Conservation (phyloP, 352 stramenopile species). For the Pythium inflatum region DNA sequence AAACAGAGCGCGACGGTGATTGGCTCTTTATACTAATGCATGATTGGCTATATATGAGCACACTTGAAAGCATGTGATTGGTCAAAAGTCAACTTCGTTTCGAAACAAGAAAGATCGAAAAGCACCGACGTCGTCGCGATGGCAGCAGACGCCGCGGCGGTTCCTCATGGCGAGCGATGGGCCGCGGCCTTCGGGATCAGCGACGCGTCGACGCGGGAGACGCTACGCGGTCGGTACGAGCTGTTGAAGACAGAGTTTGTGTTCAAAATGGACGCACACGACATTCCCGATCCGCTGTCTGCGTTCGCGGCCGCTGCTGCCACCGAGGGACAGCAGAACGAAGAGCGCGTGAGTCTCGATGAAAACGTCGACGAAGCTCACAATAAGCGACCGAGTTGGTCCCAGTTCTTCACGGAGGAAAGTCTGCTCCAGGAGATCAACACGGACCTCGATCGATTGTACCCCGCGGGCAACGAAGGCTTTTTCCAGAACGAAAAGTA, state of each 20-base stretch:
- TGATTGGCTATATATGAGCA: conserved; percentile 7
- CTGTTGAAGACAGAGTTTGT: conserved; percentile 63
- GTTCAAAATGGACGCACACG: conserved; percentile 63
- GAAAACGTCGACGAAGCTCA: conserved; percentile 11
- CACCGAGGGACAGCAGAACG: not conserved
- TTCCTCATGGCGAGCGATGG: conserved; percentile 40
- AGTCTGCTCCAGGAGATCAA: conserved; percentile 80
- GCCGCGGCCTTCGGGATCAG: conserved; percentile 35
- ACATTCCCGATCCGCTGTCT: conserved; percentile 53
- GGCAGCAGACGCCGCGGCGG: conserved; percentile 1
- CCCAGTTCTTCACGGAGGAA: conserved; percentile 74
- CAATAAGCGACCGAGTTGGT: conserved; percentile 41
- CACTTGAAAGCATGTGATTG: conserved; percentile 1
- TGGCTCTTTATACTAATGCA: not conserved
- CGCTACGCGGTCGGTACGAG: conserved; percentile 53
- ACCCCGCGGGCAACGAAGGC: conserved; percentile 68
- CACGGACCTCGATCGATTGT: conserved; percentile 77
- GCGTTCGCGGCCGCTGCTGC: conserved; percentile 32
- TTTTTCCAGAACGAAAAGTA: conserved; percentile 80
- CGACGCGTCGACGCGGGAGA: conserved; percentile 19
- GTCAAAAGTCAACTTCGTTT: not conserved
- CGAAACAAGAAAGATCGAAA: conserved; percentile 29
- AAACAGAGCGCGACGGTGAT: conserved; percentile 9
- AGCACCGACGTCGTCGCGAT: conserved; percentile 12
- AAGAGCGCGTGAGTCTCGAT: conserved; percentile 27